Percentiles rank a stretch among this genome's conserved stretches.
These are phyloP conservation scores for Hebeloma cylindrosporum DNA, from an alignment of 768 basidiomycete species.

Conservation along the genomic window DNA sequence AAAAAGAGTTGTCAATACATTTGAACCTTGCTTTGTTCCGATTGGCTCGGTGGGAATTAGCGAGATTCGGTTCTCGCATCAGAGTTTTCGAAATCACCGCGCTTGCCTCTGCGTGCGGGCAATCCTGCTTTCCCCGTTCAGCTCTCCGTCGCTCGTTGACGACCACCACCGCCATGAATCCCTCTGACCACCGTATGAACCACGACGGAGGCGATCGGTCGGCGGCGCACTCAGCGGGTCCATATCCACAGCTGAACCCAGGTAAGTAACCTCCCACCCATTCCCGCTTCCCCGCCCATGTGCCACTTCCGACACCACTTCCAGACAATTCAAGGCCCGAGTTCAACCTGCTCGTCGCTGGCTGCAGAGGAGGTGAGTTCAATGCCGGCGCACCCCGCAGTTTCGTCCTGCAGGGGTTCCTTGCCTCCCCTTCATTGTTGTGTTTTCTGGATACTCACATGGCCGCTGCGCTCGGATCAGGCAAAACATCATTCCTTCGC, in stretches of 20 bases:
- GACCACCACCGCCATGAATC: constrained; percentile 54
- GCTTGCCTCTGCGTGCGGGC: constrained; percentile 58
- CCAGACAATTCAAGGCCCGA: constrained; percentile 39
- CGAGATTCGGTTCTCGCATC: constrained; percentile 48
- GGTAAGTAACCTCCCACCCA: constrained; percentile 29
- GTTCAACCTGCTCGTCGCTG: constrained; percentile 78
- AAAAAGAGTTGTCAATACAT: constrained; percentile 7
- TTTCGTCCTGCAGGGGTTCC: neutral
- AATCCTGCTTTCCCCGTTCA: constrained; percentile 54
- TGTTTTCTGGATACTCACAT: constrained; percentile 12
- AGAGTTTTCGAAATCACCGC: constrained; percentile 64
- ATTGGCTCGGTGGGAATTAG: constrained; percentile 64
- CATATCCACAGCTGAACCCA: constrained; percentile 28
- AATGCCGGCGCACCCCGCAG: constrained; percentile 12
- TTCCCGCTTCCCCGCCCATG: constrained; percentile 13
- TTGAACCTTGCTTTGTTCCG: constrained; percentile 50
- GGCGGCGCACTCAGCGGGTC: constrained; percentile 17
- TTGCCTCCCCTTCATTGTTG: constrained; percentile 2
- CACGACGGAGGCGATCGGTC: constrained; percentile 42
- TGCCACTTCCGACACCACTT: constrained; percentile 19
- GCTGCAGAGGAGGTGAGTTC: constrained; percentile 64
- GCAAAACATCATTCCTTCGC: constrained; percentile 86
- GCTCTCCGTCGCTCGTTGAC: constrained; percentile 44
- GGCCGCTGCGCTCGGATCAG: constrained; percentile 43
- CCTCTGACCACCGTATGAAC: constrained; percentile 49